Base-by-base conservation (phyloP, 208 protist genomes). In the Entamoeba invadens region DNA sequence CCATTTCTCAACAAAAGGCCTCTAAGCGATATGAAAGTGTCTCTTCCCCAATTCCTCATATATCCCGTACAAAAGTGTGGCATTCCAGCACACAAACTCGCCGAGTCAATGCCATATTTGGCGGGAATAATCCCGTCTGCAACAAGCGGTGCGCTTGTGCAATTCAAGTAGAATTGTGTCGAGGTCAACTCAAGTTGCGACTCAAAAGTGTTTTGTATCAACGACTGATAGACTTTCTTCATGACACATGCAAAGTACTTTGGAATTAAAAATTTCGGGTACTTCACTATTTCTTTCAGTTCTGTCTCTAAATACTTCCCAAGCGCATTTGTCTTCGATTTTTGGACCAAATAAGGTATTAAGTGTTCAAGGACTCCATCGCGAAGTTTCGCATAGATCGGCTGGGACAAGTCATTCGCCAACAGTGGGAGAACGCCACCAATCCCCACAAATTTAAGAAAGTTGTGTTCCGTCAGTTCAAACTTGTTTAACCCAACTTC, bases 1-100 rank as follows among this genome's bases (percentile, higher is more conserved):
- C 94, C 93, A 4, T 96, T 96, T 0, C 95, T 77, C 0, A 97
- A 42, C 12, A 96, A 91, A 0, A 97, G 38, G 38, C 97, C 97
- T 44, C 95, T 91, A 1, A 97, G 38, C 3, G 96, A 68, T 38
- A 96, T 45, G 18, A 95, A 95, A 4, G 92, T 94, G 77, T 96
- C 95, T 87, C 95, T 87, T 10, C 96, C 95, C 96, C 96, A 97
- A 8, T 47, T 91, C 46, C 97, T 95, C 95, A 97, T 96, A 25
- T 95, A 96, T 3, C 96, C 97, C 46, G 68, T 46, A 25, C 94
- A 42, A 92, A 95, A 95, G 50, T 95, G 94, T 16, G 94, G 94
- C 10, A 94, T 93, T 18, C 94, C 94, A 16, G 94, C 94, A 91
- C 47, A 38, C 6, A 95, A 21, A 6, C 92, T 93, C 2, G 45